phyloP scores from a whole-genome alignment of 768 basidiomycete genomes.

The Russula brevipes region DNA sequence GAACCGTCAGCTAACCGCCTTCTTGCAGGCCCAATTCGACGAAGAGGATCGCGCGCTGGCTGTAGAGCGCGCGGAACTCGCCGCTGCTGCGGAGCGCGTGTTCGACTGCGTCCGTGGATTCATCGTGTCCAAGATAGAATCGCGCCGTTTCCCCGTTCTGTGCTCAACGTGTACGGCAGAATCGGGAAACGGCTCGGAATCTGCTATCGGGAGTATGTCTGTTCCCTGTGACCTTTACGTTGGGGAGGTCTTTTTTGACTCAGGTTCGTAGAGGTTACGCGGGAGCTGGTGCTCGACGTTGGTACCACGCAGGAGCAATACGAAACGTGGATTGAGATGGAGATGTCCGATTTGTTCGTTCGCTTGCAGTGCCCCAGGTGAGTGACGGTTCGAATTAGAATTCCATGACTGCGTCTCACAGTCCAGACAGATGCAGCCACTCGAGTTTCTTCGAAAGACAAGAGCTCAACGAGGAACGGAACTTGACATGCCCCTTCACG shows the following conservation, averaged over 20 bases:
- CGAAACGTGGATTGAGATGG: slow-evolving; percentile 41
- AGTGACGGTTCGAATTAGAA: background rate
- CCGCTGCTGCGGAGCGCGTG: slow-evolving; percentile 6
- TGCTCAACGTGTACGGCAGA: slow-evolving; percentile 53
- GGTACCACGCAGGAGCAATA: slow-evolving; percentile 42
- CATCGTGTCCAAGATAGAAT: slow-evolving; percentile 44
- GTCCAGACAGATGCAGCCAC: slow-evolving; percentile 18
- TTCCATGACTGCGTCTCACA: background rate
- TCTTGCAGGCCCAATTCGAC: slow-evolving; percentile 15
- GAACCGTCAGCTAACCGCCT: slow-evolving; percentile 1
- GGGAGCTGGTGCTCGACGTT: slow-evolving; percentile 37
- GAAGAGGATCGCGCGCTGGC: slow-evolving; percentile 11
- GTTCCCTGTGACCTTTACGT: too few relatives aligned
- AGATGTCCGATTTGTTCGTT: slow-evolving; percentile 42
- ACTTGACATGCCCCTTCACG: slow-evolving; percentile 30
- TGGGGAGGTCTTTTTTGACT: too few relatives aligned
- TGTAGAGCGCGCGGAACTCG: slow-evolving; percentile 10
- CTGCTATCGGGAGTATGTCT: slow-evolving; percentile 34
- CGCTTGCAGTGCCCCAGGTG: slow-evolving; percentile 46
- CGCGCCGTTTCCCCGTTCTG: slow-evolving; percentile 52
- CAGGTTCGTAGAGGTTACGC: slow-evolving; percentile 6
- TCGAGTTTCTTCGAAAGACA: slow-evolving; percentile 29
- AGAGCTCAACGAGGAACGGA: slow-evolving; percentile 26
- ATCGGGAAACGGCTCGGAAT: slow-evolving; percentile 7
- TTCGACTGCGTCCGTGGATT: slow-evolving; percentile 48